Conservation (phyloP, 345 rosid species). For the Populus deltoides region DNA sequence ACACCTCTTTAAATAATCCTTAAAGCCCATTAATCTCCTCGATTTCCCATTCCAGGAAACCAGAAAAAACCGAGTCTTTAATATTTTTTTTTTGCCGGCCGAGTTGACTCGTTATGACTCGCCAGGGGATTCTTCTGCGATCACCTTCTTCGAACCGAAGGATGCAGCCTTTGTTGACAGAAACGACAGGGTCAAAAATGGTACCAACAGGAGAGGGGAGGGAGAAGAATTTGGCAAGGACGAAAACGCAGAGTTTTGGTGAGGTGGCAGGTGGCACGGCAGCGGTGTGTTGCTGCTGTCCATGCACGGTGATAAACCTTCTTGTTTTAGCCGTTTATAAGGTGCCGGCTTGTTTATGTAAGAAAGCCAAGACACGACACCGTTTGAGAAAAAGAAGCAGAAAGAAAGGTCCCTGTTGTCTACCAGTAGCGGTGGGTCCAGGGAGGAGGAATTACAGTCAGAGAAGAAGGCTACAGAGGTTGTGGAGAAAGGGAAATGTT, state of each 20-base stretch:
- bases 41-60: not conserved
- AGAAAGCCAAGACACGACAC: slow-evolving; percentile 33
- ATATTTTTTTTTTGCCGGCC: too few relatives aligned
- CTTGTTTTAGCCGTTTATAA: slow-evolving; percentile 53
- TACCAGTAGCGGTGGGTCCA: not conserved
- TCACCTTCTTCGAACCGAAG: not conserved
- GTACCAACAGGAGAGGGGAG: not conserved
- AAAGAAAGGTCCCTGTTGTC: slow-evolving; percentile 37
- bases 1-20: not conserved
- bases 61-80: not conserved
- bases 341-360: slow-evolving; percentile 57
- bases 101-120: not conserved
- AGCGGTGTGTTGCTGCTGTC: slow-evolving; percentile 74
- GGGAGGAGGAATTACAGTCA: slow-evolving; percentile 4
- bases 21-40: not conserved
- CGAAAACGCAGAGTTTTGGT: slow-evolving; percentile 23
- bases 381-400: slow-evolving; percentile 35
- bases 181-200: not conserved
- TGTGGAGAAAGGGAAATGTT: slow-evolving; percentile 31
- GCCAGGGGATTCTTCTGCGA: not conserved
- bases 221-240: not conserved
- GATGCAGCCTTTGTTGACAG: not conserved
- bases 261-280: slow-evolving; percentile 54
- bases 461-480: slow-evolving; percentile 24
- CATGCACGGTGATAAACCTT: slow-evolving; percentile 50